Base-by-base conservation (phyloP, 148 eudicot genomes). In the Nyssa sinensis region DNA sequence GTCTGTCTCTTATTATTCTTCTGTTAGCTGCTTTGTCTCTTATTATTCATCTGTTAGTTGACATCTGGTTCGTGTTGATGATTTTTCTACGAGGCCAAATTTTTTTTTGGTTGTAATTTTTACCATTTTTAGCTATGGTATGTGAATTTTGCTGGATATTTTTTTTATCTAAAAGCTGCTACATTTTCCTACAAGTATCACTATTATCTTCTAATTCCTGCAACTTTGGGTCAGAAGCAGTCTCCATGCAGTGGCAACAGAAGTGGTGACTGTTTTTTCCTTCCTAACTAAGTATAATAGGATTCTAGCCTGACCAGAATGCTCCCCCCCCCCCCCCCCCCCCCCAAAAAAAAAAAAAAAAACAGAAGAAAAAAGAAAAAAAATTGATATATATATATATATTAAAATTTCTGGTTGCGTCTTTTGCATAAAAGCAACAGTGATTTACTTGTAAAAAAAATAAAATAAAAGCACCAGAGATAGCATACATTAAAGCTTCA, bases 1-100 rank as follows among this genome's bases (percentile, higher is more conserved):
- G 97, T 78, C 62, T 69, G 34, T 66, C 28, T 44, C 63, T 53
- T 67, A 35, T 74, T 70, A 30, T 51, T 32, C 29, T 23, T 64
- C 21, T 41, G 5, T 5, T 62, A 19, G 35, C 8, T 19, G 55
- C n/a, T 78, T 58, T 69, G 34, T 66, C 28, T 44, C 63, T 53
- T 67, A 35, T 74, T 70, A 30, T 51, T 32, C 29, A 29, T 64
- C 21, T 41, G 5, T 5, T 62, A 19, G 35, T 5, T 19, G 55
- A 44, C 30, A 28, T 64, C 60, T 75, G 74, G 32, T 66, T 62
- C 35, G 41, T 73, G 47, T 72, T 33, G 34, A 29, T 34, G 57
- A 63, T 0, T 69, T 25, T 28, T 35, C 25, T 32, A 21, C 57
- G 21, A 28, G 28, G 61, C 27, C 10, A 23, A 33, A 5, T 47